Percentiles rank a stretch among this genome's conserved stretches.
Evolutionary conservation across 192 early-diverging fungal genomes (phyloP).

Genomic region (Piromyces sp.): DNA sequence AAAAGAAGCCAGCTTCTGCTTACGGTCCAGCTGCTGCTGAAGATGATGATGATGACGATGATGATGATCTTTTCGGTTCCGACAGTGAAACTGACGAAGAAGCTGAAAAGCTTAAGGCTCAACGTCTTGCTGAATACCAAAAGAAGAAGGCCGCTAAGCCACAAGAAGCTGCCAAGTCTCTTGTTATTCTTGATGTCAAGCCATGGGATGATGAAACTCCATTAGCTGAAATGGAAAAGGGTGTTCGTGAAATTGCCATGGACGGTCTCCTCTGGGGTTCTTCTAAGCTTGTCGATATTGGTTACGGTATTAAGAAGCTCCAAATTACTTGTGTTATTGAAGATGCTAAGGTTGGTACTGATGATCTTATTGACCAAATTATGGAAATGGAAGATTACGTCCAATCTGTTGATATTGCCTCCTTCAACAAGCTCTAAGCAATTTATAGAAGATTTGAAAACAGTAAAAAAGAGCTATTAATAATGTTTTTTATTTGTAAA

Average conservation of each 20-base stretch:
- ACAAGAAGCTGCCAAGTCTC: conserved; percentile 75
- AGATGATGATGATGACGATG: conserved; percentile 66
- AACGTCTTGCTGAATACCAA: conserved; percentile 78
- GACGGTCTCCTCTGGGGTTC: conserved; percentile 82
- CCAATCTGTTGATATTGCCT: conserved; percentile 77
- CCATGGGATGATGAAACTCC: conserved; percentile 85
- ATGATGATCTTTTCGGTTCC: conserved; percentile 89
- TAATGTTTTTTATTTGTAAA: too few species aligned
- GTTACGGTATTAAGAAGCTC: conserved; percentile 93
- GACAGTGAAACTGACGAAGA: conserved; percentile 83
- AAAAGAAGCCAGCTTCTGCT: conserved; percentile 26
- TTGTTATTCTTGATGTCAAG: conserved; percentile 84
- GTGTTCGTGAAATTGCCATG: conserved; percentile 59
- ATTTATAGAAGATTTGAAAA: not conserved
- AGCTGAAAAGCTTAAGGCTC: conserved; percentile 68
- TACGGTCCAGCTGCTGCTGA: conserved; percentile 39
- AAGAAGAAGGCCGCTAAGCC: conserved; percentile 76
- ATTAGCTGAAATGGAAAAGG: conserved; percentile 53
- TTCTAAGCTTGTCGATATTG: conserved; percentile 52
- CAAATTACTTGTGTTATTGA: conserved; percentile 81
- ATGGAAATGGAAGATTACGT: conserved; percentile 63
- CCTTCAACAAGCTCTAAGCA: conserved; percentile 78
- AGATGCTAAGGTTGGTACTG: conserved; percentile 77
- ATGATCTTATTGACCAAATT: conserved; percentile 72
- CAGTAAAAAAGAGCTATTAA: not conserved